Percentiles rank a stretch among this genome's conserved stretches.
Conservation (phyloP, 179 eudicot species). For the Silene vulgaris region DNA sequence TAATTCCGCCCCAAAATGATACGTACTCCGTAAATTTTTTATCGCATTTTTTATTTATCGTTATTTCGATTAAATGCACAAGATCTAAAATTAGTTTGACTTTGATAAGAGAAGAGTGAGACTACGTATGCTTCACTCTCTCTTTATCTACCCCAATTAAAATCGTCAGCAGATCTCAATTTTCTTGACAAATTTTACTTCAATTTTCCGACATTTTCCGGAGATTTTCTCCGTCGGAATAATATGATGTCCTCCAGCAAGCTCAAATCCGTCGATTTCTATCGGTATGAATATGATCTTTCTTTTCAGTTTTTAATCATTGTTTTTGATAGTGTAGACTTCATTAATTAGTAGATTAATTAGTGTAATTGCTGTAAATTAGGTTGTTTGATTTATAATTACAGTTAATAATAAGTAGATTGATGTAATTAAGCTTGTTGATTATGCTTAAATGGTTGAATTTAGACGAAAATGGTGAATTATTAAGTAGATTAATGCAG, state of each 20-base stretch:
- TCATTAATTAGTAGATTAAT: not conserved
- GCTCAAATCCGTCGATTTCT: constrained; percentile 72
- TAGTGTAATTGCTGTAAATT: not conserved
- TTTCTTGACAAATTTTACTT: not conserved
- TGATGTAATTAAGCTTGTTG: not conserved
- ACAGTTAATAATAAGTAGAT: not conserved
- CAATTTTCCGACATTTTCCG: constrained; percentile 4
- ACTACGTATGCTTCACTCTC: not conserved
- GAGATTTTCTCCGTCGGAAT: not conserved
- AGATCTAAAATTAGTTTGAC: no score
- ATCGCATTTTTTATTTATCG: no score
- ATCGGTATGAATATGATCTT: constrained; percentile 46
- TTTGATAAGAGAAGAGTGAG: not conserved
- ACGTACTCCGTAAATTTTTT: no score
- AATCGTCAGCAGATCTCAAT: no score
- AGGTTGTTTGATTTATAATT: not conserved
- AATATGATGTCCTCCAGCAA: constrained; percentile 34
- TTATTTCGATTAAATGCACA: no score
- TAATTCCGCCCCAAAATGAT: no score
- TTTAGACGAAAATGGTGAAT: no score
- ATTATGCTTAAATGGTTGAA: no score
- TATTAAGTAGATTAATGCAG: no score
- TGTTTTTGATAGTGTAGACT: not conserved
- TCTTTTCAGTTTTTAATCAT: not conserved
- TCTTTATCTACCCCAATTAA: not conserved